Conservation (phyloP, 176 grass and related monocot genomes). For the Oryza rufipogon region DNA sequence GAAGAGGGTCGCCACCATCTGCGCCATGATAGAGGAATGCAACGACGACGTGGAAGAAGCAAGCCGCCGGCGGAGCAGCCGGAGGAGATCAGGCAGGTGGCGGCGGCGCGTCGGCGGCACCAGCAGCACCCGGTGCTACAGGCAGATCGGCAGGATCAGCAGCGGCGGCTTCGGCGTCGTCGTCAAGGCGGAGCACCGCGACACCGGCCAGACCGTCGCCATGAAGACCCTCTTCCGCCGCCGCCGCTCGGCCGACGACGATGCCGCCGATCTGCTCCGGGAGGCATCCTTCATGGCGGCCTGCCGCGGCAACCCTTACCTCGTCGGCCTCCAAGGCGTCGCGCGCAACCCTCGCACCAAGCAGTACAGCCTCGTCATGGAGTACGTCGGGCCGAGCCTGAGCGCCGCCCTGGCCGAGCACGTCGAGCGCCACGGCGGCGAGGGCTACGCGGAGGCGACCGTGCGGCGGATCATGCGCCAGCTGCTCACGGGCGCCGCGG, state of each 20-base stretch:
- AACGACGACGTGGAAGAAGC: not conserved
- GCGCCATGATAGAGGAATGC: slow-evolving; percentile 31
- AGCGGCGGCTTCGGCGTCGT: slow-evolving; percentile 20
- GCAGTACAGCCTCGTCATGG: slow-evolving; percentile 32
- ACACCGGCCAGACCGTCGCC: slow-evolving; percentile 44
- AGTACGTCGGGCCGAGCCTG: slow-evolving; percentile 45
- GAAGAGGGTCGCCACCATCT: not conserved
- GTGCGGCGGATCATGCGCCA: slow-evolving; percentile 39
- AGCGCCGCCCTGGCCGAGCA: not conserved
- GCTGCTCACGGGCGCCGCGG: slow-evolving; percentile 19
- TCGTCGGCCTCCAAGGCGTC: slow-evolving; percentile 41
- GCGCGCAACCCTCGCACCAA: not conserved
- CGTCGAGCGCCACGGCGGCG: not conserved
- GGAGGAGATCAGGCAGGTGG: not conserved
- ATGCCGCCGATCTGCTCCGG: not conserved
- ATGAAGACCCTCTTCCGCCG: slow-evolving; percentile 20
- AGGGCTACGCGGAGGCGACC: slow-evolving; percentile 9
- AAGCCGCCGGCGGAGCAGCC: no score
- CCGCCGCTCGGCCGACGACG: not conserved
- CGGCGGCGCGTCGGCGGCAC: slow-evolving; percentile 18
- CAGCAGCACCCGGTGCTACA: slow-evolving; percentile 27
- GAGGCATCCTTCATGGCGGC: slow-evolving; percentile 16
- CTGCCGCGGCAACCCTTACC: slow-evolving; percentile 14
- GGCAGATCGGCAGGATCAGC: slow-evolving; percentile 19
- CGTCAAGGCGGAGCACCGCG: slow-evolving; percentile 19